Evolutionary conservation across 2,329 filamentous ascomycete species (phyloP), one percentile per base, ranked within the genome.

Genomic region (Aspergillus melleus): DNA sequence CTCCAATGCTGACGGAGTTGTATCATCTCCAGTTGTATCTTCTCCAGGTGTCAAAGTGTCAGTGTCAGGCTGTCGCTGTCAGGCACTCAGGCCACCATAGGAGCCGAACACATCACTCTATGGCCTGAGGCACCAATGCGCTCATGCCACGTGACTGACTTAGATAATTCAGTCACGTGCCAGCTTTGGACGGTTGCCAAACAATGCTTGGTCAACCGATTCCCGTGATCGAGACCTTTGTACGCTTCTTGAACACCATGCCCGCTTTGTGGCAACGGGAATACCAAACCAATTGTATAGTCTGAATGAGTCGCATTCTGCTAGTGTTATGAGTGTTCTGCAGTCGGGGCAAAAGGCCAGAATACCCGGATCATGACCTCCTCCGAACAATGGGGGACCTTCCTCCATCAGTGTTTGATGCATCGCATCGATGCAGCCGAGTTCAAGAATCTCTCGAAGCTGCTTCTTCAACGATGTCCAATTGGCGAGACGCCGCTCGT

Each of bases 371-470:
- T 68, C 53, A 70, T 66, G 66, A 67, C 67, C 52, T 65, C 70
- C 55, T 62, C 70, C 52, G 70, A 72, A 63, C 73, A 76, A 71
- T 77, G 75, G 75, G 71, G 64, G 63, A 69, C 67, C 56, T 74
- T 77, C 65, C 65, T 77, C 70, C 66, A 70, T 52, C 70, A 70
- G 63, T 76, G 75, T 66, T 62, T 77, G 57, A 67, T 70, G 58
- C 71, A 72, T 60, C 74, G 75, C 30, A 70, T 76, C 54, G 75
- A 75, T 59, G 72, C 70, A 11, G 65, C 70, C 20, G 74, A 78
- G 50, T 79, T 79, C 66, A 71, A 68, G 49, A 68, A 70, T 39
- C 67, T 79, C 19, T 70, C 70, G n/a, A 71, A 70, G 44, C 57
- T 77, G 24, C 68, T 79, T 57, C 62, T 70, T 6, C 59, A 67